These are phyloP conservation scores for Pseudogymnoascus sp. DNA, from an alignment of 2,329 filamentous ascomycete genomes.

Conservation along the genomic window DNA sequence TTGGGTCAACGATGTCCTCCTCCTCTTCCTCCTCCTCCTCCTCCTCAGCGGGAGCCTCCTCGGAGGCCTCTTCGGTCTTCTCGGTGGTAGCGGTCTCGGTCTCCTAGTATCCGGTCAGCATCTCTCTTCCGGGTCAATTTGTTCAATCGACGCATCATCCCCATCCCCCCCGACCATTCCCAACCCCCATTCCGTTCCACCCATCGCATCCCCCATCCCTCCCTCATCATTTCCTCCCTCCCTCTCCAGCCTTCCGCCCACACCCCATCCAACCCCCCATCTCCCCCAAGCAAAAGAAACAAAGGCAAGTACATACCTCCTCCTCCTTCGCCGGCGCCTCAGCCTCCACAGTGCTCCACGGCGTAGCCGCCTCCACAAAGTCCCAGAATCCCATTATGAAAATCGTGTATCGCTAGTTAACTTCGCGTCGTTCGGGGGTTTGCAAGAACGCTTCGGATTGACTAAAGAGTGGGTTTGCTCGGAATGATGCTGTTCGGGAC, in stretches of 20 bases:
- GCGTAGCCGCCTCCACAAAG: slow-evolving; percentile 55
- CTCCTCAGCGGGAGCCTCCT: slow-evolving; percentile 39
- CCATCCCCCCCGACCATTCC: background rate
- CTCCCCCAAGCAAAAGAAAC: background rate
- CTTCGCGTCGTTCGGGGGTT: background rate
- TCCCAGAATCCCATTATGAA: slow-evolving; percentile 55
- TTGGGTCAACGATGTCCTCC: slow-evolving; percentile 74
- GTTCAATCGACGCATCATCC: background rate
- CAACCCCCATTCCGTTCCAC: background rate
- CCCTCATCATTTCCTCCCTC: background rate
- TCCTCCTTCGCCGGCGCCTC: slow-evolving; percentile 44
- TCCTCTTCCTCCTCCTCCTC: slow-evolving; percentile 58
- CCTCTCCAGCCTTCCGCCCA: slow-evolving; percentile 4
- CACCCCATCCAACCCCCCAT: background rate
- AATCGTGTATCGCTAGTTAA: background rate
- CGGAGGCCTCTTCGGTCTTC: slow-evolving; percentile 35
- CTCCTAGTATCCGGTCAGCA: background rate
- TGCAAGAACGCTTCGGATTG: background rate
- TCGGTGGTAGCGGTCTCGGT: slow-evolving; percentile 27
- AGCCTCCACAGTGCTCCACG: slow-evolving; percentile 56
- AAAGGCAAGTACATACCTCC: slow-evolving; percentile 27
- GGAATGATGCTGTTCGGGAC: background rate
- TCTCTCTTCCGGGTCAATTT: background rate
- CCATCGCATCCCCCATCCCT: background rate
- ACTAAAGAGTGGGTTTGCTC: background rate